Evolutionary conservation across 495 filamentous ascomycete species (phyloP), one percentile per base, ranked within the genome.

Genomic region (Penicillium psychrofluorescens): DNA sequence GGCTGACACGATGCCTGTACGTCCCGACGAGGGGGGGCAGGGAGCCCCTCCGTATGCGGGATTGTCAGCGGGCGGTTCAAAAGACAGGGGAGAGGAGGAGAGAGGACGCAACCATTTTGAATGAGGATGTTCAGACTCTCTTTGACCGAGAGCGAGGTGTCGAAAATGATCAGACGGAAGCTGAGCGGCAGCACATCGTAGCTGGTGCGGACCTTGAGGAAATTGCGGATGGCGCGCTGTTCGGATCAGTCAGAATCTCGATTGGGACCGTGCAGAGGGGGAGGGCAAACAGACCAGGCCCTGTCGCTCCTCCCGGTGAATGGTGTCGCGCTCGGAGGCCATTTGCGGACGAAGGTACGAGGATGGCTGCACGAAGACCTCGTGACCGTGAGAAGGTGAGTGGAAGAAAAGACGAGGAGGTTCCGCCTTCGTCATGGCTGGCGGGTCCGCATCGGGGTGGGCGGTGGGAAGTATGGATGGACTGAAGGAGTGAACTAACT

Each of bases 121-220:
- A 91, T 87, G 46, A 98, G 75, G 46, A 95, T 95, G 59, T 89
- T 89, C 47, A 99, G 67, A 65, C 90, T 95, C 77, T 96, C 95
- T 70, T 94, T 95, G 46, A 99, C 94, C 15, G 95, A 81, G 39
- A 99, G 76, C 44, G 86, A 80, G 37, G 90, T 97, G 63, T 97
- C 92, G 62, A 99, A 86, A 41, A 97, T 80, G 58, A 99, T 90
- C 41, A 99, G 81, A 44, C 92, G 84, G 67, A 92, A 99, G 46
- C 90, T 95, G 38, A 99, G 80, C n/a, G 92, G 92, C 15, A 99
- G 79, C 49, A 99, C 94, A 68, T 99, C 92, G 75, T 99, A 97
- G 59, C 90, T 95, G 31, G 85, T 96, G 50, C 92, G 84, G 49
- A 95, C 86, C 65, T 91, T 95, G 55, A 99, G 79, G 71, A 99